Base-by-base conservation (phyloP, 331 rosid species). In the Prunus yedoensis region DNA sequence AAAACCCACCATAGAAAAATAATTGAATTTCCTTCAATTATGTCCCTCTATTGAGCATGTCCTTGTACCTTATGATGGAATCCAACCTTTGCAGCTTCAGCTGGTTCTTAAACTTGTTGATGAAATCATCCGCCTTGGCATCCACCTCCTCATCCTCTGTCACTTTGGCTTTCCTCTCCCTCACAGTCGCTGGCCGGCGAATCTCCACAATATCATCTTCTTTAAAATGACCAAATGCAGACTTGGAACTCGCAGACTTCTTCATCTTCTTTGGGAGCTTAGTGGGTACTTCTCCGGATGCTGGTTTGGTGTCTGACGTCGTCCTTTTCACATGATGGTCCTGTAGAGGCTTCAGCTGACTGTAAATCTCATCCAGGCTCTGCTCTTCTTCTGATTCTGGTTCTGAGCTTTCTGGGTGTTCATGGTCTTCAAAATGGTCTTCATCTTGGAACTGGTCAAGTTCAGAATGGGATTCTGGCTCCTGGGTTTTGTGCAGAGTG, bases 81-180 rank as follows among this genome's bases (percentile, higher is more conserved):
- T 94, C 88, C 73, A 87, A 47, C 93, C 97, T 90, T 89, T 94
- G 97, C 80, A 94, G 66, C 84, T 94, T 87, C 79, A 94, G 71
- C 83, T 92, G 92, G 11, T 94, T 86, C 85, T 92, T 94, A 85
- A 94, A 94, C 84, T 28, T 89, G 88, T 90, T 92, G 88, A 94
- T 94, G 88, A 94, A 94, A 69, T 92, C 97, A 53, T 92, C 97
- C 5, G 97, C 97, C 71, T 67, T 94, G 0, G 97, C 92, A 28
- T 94, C 97, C 61, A 94, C 97, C 81, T 81, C 96, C 0, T 79
- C 82, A 61, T 59, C 86, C 32, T 69, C 93, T 5, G 71, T 41
- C 62, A 30, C 58, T 28, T 72, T 47, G 1, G 66, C 83, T 74
- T 81, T 91, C n/a, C 60, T 79, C 71, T 90, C 97, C 50, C 60